Evolutionary conservation across 2,329 filamentous ascomycete species (phyloP), one percentile per base, ranked within the genome.

Genomic region (Penicillium sp.): DNA sequence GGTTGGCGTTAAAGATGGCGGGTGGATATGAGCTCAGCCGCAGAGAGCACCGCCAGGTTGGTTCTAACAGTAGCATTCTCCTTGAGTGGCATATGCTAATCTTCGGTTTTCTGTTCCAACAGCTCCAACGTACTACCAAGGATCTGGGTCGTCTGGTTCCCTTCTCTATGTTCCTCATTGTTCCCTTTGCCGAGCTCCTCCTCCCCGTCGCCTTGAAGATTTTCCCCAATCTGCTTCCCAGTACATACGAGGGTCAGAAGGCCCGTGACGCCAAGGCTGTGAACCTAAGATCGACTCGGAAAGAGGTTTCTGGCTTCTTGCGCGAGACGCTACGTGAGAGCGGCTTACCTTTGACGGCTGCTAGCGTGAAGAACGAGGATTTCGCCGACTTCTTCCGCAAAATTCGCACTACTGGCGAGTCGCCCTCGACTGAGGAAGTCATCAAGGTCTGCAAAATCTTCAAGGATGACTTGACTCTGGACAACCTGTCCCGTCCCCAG

Each of bases 391-490:
- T 98, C 74, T 98, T 98, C 84, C 86, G 88, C 67, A 98, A 98
- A 76, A 81, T 97, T 52, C 80, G 93, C 44, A 84, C 88, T 14
- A 96, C 91, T 1, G 93, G 91, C 54, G 91, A 97, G 74, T 78
- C 85, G 37, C 93, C 93, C 1, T 93, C 87, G 4, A 80, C 84
- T 44, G 80, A 90, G 56, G 93, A 98, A 65, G 89, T 98, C 54
- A 95, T 98, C 77, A 95, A 93, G 73, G 91, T 98, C 54, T 97
- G 93, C 82, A 94, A 96, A 78, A 86, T 95, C 55, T 98, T 98
- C 81, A 94, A 93, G 69, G 93, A 98, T 66, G 93, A 98, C 69
- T 68, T 98, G 61, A 98, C 93, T 0, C 78, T 98, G 26, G 93
- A 98, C 81, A 98, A 98, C 72, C 75, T 98, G 56, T 96, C 90